A percentile compares a stretch with the other conserved stretches of the same genome.
phyloP scores from a whole-genome alignment of 2,329 filamentous ascomycete species.

The Ophiostoma pallidulum region DNA sequence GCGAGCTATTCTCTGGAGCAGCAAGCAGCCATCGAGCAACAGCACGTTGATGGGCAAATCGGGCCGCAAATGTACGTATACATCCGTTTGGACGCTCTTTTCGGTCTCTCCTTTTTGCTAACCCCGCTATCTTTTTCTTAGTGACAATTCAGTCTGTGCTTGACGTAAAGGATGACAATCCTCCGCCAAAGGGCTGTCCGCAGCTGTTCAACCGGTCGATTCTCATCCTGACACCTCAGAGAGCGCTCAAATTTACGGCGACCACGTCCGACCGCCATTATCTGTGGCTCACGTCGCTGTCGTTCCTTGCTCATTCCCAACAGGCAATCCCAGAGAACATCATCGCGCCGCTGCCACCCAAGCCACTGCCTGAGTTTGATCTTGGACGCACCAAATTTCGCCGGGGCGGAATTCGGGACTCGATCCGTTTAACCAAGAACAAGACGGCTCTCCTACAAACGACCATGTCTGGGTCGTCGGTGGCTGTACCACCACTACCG shows the following conservation, averaged over 20 bases:
- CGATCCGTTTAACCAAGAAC: slow-evolving; percentile 79
- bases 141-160: slow-evolving; percentile 93
- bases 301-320: slow-evolving; percentile 85
- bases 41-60: slow-evolving; percentile 86
- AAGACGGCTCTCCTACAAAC: slow-evolving; percentile 29
- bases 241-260: slow-evolving; percentile 92
- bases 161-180: slow-evolving; percentile 91
- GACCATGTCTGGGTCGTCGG: slow-evolving; percentile 18
- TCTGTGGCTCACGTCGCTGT: slow-evolving; percentile 87
- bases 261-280: slow-evolving; percentile 77
- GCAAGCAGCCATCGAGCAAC: slow-evolving; percentile 85
- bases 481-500: slow-evolving; percentile 7
- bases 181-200: slow-evolving; percentile 60
- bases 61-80: slow-evolving; percentile 77
- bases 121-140: slow-evolving; percentile 31
- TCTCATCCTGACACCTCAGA: slow-evolving; percentile 82
- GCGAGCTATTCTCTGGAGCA: slow-evolving; percentile 93
- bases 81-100: slow-evolving; percentile 13
- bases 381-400: slow-evolving; percentile 38
- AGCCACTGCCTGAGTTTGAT: slow-evolving; percentile 43
- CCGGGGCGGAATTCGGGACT: slow-evolving; percentile 64
- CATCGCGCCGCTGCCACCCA: slow-evolving; percentile 39
- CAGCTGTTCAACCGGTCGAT: slow-evolving; percentile 84
- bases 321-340: slow-evolving; percentile 70
- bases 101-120: neutral